A percentile compares a stretch with the other conserved stretches of the same genome.
phyloP scores from a whole-genome alignment of 2,329 filamentous ascomycete genomes.

The Fusarium circinatum region DNA sequence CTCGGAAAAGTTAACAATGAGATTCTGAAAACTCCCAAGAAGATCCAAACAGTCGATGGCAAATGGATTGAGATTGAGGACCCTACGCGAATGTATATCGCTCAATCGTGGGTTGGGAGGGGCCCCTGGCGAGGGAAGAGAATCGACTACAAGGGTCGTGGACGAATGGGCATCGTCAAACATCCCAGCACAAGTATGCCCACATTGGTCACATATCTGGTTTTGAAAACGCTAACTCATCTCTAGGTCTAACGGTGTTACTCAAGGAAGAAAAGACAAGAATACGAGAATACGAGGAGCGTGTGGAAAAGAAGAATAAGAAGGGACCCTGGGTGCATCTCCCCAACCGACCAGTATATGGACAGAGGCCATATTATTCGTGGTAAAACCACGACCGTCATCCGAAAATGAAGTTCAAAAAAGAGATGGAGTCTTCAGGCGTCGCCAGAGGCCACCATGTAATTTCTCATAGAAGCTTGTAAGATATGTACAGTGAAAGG shows the following conservation, averaged over 20 bases:
- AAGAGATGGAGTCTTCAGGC: constrained; percentile 8
- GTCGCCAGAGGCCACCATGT: constrained; percentile 17
- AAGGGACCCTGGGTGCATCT: constrained; percentile 87
- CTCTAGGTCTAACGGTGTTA: constrained; percentile 76
- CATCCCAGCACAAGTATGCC: constrained; percentile 80
- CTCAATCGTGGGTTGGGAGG: constrained; percentile 91
- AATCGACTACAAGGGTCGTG: constrained; percentile 80
- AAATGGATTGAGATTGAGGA: constrained; percentile 77
- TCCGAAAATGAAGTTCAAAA: background rate
- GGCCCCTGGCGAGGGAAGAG: constrained; percentile 68
- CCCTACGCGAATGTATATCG: constrained; percentile 86
- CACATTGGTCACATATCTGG: background rate
- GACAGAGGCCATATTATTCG: constrained; percentile 88
- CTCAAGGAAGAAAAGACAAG: constrained; percentile 95
- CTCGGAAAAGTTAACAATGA: constrained; percentile 61
- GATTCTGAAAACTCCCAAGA: constrained; percentile 51
- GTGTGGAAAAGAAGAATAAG: constrained; percentile 77
- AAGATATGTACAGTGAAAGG: constrained; percentile 52
- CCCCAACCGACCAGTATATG: constrained; percentile 84
- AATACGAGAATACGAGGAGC: constrained; percentile 82
- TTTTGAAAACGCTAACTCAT: constrained; percentile 28
- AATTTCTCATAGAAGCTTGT: constrained; percentile 44
- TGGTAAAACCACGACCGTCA: constrained; percentile 69
- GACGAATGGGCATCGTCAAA: constrained; percentile 72
- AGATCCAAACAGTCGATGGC: constrained; percentile 80